Evolutionary conservation across 495 filamentous ascomycete genomes (phyloP).

Genomic region (Penicillium angulare): DNA sequence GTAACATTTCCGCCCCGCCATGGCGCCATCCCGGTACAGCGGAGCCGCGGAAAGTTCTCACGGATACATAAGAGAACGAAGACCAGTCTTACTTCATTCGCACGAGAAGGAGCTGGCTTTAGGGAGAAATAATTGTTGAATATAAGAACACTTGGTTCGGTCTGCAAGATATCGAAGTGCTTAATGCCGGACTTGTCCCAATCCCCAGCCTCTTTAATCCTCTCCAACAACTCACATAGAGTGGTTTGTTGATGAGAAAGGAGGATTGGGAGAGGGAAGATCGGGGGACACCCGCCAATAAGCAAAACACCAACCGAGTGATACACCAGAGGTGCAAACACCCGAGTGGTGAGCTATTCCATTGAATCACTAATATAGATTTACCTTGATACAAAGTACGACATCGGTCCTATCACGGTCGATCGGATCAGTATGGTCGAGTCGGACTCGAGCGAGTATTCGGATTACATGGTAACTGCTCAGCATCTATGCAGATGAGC

Average conservation of each 20-base stretch:
- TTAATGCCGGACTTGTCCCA: neutral
- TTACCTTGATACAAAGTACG: constrained; percentile 7
- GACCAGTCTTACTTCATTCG: neutral
- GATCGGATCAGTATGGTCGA: neutral
- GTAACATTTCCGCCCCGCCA: too few relatives aligned
- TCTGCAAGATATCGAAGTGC: too few relatives aligned
- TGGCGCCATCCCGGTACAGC: constrained; percentile 25
- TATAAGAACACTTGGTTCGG: too few relatives aligned
- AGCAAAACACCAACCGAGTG: constrained; percentile 1
- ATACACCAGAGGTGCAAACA: constrained; percentile 3
- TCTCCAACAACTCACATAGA: constrained; percentile 47
- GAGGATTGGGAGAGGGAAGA: constrained; percentile 20
- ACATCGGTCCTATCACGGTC: neutral
- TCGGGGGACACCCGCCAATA: constrained; percentile 6
- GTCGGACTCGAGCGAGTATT: neutral
- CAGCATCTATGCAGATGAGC: too few relatives aligned
- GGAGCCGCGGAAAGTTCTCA: constrained; percentile 14
- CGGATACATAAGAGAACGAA: neutral
- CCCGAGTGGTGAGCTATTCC: neutral
- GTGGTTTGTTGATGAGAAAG: constrained; percentile 44
- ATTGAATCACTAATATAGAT: constrained; percentile 14
- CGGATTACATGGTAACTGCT: too few relatives aligned
- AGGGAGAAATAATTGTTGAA: too few relatives aligned
- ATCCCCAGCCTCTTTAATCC: constrained; percentile 13
- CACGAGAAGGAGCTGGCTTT: neutral